phyloP scores from a whole-genome alignment of 2,329 filamentous ascomycete species.

The Cladosporium halotolerans region DNA sequence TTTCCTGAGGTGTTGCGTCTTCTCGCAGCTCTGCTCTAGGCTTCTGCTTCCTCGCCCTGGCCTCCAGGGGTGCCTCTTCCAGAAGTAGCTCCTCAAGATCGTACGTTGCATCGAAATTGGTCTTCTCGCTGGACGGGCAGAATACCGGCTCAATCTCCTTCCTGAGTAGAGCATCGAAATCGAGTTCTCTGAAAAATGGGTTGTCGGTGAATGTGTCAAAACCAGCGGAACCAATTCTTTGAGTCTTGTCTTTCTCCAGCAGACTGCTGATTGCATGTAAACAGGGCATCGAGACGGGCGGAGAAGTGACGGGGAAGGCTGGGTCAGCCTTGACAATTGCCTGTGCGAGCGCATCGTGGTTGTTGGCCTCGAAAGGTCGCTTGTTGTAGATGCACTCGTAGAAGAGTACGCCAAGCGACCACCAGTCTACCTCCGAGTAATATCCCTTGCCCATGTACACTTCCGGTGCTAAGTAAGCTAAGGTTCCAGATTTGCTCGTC shows the following conservation, averaged over 20 bases:
- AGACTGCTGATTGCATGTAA: slow-evolving; percentile 81
- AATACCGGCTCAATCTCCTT: slow-evolving; percentile 91
- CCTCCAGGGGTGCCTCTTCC: slow-evolving; percentile 91
- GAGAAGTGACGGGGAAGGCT: slow-evolving; percentile 86
- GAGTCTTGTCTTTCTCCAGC: slow-evolving; percentile 70
- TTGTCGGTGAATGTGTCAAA: slow-evolving; percentile 83
- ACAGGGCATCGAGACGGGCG: slow-evolving; percentile 81
- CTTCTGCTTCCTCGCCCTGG: slow-evolving; percentile 85
- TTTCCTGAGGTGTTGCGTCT: slow-evolving; percentile 91
- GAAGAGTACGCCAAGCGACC: slow-evolving; percentile 95
- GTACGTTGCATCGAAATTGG: slow-evolving; percentile 97
- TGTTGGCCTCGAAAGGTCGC: slow-evolving; percentile 89
- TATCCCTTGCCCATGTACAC: slow-evolving; percentile 91
- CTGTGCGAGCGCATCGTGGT: slow-evolving; percentile 70
- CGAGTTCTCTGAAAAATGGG: slow-evolving; percentile 79
- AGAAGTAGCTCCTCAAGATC: slow-evolving; percentile 89
- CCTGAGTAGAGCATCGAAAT: slow-evolving; percentile 76
- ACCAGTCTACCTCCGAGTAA: slow-evolving; percentile 89
- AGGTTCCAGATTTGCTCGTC: slow-evolving; percentile 91
- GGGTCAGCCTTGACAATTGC: slow-evolving; percentile 77
- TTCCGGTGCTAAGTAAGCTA: slow-evolving; percentile 92
- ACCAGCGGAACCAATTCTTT: slow-evolving; percentile 72
- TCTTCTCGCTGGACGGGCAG: slow-evolving; percentile 90
- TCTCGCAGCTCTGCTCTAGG: slow-evolving; percentile 86
- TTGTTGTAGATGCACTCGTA: slow-evolving; percentile 99